These are phyloP conservation scores for Fusarium floridanum DNA, from an alignment of 2,329 filamentous ascomycete species.

Conservation along the genomic window DNA sequence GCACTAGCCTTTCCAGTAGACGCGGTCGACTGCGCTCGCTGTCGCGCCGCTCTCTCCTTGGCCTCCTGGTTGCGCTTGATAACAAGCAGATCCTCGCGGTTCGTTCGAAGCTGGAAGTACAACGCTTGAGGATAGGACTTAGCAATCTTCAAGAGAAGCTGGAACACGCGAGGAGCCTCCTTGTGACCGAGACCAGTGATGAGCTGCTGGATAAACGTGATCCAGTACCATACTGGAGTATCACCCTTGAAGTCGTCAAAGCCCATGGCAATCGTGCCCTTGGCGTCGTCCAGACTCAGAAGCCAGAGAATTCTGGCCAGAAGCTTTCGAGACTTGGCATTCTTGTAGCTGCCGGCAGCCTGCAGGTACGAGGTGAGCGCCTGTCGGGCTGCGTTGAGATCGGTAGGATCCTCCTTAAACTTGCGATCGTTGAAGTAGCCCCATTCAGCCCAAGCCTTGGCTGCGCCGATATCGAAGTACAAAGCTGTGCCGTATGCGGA, in stretches of 20 bases:
- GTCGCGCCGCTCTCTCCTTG: slow-evolving; percentile 72
- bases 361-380: slow-evolving; percentile 97
- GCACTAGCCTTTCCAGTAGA: slow-evolving; percentile 60
- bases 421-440: slow-evolving; percentile 97
- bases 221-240: slow-evolving; percentile 99
- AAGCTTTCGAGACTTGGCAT: slow-evolving; percentile 93
- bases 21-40: slow-evolving; percentile 61
- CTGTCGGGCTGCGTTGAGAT: slow-evolving; percentile 87
- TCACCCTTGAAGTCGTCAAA: slow-evolving; percentile 98
- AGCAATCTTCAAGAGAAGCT: slow-evolving; percentile 91
- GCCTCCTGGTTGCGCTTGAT: slow-evolving; percentile 91
- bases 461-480: slow-evolving; percentile 94
- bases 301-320: slow-evolving; percentile 95
- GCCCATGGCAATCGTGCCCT: slow-evolving; percentile 83
- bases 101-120: slow-evolving; percentile 95
- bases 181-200: slow-evolving; percentile 91
- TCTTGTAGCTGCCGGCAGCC: slow-evolving; percentile 96
- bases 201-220: slow-evolving; percentile 97
- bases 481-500: slow-evolving; percentile 94
- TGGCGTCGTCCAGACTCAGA: slow-evolving; percentile 90
- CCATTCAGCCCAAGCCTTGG: slow-evolving; percentile 99
- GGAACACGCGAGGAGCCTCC: slow-evolving; percentile 88
- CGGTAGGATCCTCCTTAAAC: slow-evolving; percentile 89
- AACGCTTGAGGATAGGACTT: slow-evolving; percentile 96
- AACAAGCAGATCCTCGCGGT: slow-evolving; percentile 89